Base-by-base conservation (phyloP, 805 yeast genomes). In the Wickerhamiella allomyrinae region DNA sequence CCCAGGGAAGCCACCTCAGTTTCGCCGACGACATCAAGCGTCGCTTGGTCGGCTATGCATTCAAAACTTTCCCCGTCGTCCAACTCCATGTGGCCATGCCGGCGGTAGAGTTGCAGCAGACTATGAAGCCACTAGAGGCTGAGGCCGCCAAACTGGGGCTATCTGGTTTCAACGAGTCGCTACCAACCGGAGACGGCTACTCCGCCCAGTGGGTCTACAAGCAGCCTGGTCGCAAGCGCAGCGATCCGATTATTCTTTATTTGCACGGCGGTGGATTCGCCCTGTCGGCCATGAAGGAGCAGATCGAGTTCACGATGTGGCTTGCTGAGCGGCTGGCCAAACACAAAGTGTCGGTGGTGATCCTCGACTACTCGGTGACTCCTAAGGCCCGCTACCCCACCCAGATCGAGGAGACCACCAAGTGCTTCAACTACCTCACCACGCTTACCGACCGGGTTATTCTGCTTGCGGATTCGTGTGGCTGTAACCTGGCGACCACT, bases 381-480 rank as follows among this genome's bases (percentile, higher is more conserved):
- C 49, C 57, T 2, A 42, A 41, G 10, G 46, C 46, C 6, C 41
- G 34, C 34, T 52, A 39, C 46, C 62, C 63, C 8, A 40, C 43
- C n/a, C 63, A 57, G 43, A 40, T 59, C 17, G 29, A 43, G n/a
- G 60, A 60, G 43, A 45, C 49, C 7, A 42, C 44, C 20, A 34
- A 40, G 7, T 43, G 52, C 24, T 53, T 47, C 42, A 44, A 49
- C 23, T 45, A 44, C 3, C 42, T 58, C 15, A 14, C 43, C 13
- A 36, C 46, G 21, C 29, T 48, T 2, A 49, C 52, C 29, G 39
- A 49, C 29, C 40, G 33, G 4, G 29, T 58, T 34, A 44, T 55
- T 9, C 37, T 55, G 3, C 43, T 49, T 20, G 64, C 62, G 13
- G 64, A 60, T 40, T 58, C 62, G 9, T 57, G 57, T 11, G 63